Conservation (phyloP, 2,329 filamentous ascomycete species). For the Calonectria pseudoreteaudii region DNA sequence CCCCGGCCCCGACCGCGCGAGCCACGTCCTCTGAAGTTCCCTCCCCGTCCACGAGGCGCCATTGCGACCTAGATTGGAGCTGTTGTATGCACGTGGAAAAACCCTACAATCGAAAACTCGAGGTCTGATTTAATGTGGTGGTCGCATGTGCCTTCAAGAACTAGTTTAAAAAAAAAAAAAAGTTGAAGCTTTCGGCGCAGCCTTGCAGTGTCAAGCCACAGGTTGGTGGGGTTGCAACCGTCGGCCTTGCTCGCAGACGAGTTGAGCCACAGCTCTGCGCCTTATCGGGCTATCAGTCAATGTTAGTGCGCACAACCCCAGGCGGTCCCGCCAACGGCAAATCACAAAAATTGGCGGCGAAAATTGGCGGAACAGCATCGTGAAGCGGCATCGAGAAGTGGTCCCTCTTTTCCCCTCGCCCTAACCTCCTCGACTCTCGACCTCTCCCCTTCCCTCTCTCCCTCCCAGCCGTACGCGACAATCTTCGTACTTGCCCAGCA, state of each 20-base stretch:
- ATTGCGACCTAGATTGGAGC: slow-evolving; percentile 40
- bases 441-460: slow-evolving; percentile 9
- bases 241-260: slow-evolving; percentile 1
- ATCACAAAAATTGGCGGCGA: slow-evolving; percentile 57
- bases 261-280: slow-evolving; percentile 42
- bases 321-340: slow-evolving; percentile 55
- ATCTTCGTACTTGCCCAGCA: slow-evolving; percentile 64
- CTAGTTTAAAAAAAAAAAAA: slow-evolving; percentile 43
- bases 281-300: slow-evolving; percentile 56
- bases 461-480: slow-evolving; percentile 31
- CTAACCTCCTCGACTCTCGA: slow-evolving; percentile 30
- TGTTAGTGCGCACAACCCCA: slow-evolving; percentile 67
- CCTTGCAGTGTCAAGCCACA: slow-evolving; percentile 53
- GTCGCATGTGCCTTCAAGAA: neutral
- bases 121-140: neutral
- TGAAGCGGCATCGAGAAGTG: slow-evolving; percentile 38
- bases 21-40: slow-evolving; percentile 48
- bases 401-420: slow-evolving; percentile 39
- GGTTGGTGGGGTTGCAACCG: slow-evolving; percentile 42
- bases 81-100: neutral
- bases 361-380: slow-evolving; percentile 51
- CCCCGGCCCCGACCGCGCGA: slow-evolving; percentile 43
- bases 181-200: slow-evolving; percentile 47
- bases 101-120: neutral
- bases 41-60: slow-evolving; percentile 51